These are phyloP conservation scores for sunflower (Helianthus annuus) DNA, from an alignment of 129 eudicot species.

Conservation along the genomic window HanXRQr2.0-SUNRISE NC_035434.2:174014197-174014696, in stretches of 20 bases:
- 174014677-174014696: constrained; percentile 54
- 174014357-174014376: constrained; percentile 55
- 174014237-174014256: constrained; percentile 52
- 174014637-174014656: constrained; percentile 47
- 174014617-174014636: constrained; percentile 35
- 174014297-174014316: constrained; percentile 86
- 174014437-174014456: constrained; percentile 58
- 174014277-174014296: constrained; percentile 67
- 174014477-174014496: constrained; percentile 75
- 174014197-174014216: not conserved
- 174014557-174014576: constrained; percentile 73
- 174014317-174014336: constrained; percentile 66
- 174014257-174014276: constrained; percentile 96
- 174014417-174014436: constrained; percentile 61
- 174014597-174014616: constrained; percentile 32
- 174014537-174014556: constrained; percentile 62
- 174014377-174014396: constrained; percentile 62
- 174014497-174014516: constrained; percentile 66
- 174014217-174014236: not conserved
- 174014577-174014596: constrained; percentile 79
- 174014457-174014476: constrained; percentile 56
- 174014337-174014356: constrained; percentile 72
- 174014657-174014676: constrained; percentile 48
- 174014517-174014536: constrained; percentile 71
- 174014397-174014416: constrained; percentile 78